Conservation (phyloP, 208 protist species). For the Jaenimonas drosophilae region DNA sequence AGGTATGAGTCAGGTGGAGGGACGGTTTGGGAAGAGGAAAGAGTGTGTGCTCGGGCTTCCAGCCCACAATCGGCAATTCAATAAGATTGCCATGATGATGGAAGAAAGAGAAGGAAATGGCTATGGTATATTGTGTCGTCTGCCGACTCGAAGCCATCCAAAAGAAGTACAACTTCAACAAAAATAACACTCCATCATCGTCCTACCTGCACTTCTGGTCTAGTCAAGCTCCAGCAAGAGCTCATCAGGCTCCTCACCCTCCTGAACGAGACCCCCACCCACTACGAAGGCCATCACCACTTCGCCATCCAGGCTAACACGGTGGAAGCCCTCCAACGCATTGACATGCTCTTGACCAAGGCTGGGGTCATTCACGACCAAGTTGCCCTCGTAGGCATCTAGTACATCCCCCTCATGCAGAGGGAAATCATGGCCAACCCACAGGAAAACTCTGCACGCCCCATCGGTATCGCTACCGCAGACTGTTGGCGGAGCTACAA, state of each 20-base stretch:
- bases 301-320: too few relatives aligned
- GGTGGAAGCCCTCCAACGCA: too few relatives aligned
- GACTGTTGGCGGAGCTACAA: constrained; percentile 22
- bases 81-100: too few relatives aligned
- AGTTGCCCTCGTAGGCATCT: not conserved
- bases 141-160: too few relatives aligned
- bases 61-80: too few relatives aligned
- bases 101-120: constrained; percentile 7
- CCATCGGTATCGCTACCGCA: not conserved
- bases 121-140: constrained; percentile 3
- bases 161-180: too few relatives aligned
- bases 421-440: constrained; percentile 25
- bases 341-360: not conserved
- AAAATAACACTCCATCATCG: too few relatives aligned
- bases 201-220: too few relatives aligned
- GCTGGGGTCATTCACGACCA: not conserved
- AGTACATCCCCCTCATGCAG: constrained; percentile 15
- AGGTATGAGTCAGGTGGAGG: too few relatives aligned
- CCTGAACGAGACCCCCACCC: constrained; percentile 34
- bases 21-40: too few relatives aligned
- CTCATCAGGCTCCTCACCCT: constrained; percentile 65
- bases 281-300: constrained; percentile 13
- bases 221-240: constrained; percentile 34
- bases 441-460: constrained; percentile 27
- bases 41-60: too few relatives aligned